Evolutionary conservation across 805 yeast species (phyloP), one percentile per base, ranked within the genome.

Genomic region (Yamadazyma takamatsuzukensis): DNA sequence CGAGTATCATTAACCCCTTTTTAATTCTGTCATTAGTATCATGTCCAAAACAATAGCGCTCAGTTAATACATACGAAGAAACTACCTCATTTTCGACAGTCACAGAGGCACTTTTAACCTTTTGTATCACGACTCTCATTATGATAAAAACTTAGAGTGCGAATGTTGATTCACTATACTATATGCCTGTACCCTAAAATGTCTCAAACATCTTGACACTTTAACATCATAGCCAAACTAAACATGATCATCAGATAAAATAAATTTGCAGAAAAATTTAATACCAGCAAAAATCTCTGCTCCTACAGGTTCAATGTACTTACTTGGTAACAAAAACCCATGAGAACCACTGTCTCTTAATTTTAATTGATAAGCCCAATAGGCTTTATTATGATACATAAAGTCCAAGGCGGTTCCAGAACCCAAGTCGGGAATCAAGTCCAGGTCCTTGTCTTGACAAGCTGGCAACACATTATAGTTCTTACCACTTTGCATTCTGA

Each of bases 51-150:
- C n/a, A n/a, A n/a, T n/a, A n/a, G n/a, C n/a, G n/a, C n/a, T n/a
- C n/a, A n/a, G n/a, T 25, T n/a, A 9, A 23, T 27, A 57, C 61
- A 17, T 53, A 57, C 78, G 75, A 64, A 1, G 97, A 87, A 0
- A 89, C 74, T 0, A 83, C 66, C 31, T 70, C 52, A 6, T 68
- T 64, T 32, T 88, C 86, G 0, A 93, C 98, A 0, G 86, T 76
- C 0, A 93, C 98, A 0, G 95, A 82, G 0, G 97, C 97, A 29
- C 74, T 70, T 40, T 83, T 84, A 5, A 90, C 97, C 50, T 84
- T 78, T 53, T 93, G 98, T 21, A 93, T 75, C 1, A 93, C 96
- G 3, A 89, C 86, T 54, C 79, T 81, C 98, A 90, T 90, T 13
- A 10, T 5, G 4, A 13, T 19, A 21, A 7, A 26, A 26, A 18